These are phyloP conservation scores for Coleophoma cylindrospora DNA, from an alignment of 2,329 filamentous ascomycete species.

Conservation along the genomic window DNA sequence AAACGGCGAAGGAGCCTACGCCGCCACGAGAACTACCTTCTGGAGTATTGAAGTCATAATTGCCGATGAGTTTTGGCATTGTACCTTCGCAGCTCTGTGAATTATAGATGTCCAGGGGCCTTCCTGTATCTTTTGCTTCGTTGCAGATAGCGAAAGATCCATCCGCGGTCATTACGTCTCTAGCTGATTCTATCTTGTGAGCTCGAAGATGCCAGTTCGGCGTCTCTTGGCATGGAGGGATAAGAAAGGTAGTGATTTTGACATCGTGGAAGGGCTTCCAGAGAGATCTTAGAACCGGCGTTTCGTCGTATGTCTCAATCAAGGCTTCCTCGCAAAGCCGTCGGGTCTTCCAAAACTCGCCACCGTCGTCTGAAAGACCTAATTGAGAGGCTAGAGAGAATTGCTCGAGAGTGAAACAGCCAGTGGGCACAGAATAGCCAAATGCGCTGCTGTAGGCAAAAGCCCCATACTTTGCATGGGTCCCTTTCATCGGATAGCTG, in stretches of 20 bases:
- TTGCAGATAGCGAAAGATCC: constrained; percentile 68
- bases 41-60: constrained; percentile 52
- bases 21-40: constrained; percentile 46
- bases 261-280: constrained; percentile 72
- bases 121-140: constrained; percentile 39
- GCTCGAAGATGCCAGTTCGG: constrained; percentile 68
- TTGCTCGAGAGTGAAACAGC: constrained; percentile 70
- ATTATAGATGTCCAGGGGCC: constrained; percentile 47
- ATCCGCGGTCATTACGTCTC: constrained; percentile 66
- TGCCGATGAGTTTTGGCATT: constrained; percentile 50
- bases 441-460: constrained; percentile 76
- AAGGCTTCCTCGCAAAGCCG: constrained; percentile 59
- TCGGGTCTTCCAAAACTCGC: constrained; percentile 76
- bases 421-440: constrained; percentile 72
- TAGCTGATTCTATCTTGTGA: constrained; percentile 54
- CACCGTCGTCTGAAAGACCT: constrained; percentile 70
- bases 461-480: constrained; percentile 75
- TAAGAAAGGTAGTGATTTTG: constrained; percentile 56
- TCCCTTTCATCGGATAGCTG: constrained; percentile 76
- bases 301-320: constrained; percentile 49
- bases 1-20: constrained; percentile 51
- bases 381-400: constrained; percentile 72
- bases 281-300: constrained; percentile 58
- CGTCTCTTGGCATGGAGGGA: constrained; percentile 52
- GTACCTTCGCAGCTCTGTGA: constrained; percentile 42